Evolutionary conservation across 2,329 filamentous ascomycete species (phyloP).

Genomic region (Huntiella moniliformis): DNA sequence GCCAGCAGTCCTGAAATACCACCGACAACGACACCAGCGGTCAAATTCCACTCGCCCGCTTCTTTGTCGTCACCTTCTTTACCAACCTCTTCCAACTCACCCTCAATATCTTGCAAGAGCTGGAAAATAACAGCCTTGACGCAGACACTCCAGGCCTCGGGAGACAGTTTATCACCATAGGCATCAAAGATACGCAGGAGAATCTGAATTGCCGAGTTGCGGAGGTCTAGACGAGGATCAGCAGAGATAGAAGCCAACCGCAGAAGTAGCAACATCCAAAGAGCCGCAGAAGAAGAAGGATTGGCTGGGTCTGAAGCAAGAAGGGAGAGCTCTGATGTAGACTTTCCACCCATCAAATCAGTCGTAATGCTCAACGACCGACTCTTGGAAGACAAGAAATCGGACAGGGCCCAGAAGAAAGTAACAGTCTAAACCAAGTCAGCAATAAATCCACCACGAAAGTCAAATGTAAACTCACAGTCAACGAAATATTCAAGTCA

Average conservation of each 20-base stretch:
- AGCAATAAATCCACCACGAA: constrained; percentile 4
- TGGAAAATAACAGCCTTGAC: constrained; percentile 65
- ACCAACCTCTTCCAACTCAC: constrained; percentile 10
- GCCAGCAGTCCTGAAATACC: constrained; percentile 56
- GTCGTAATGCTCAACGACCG: constrained; percentile 38
- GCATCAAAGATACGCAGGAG: constrained; percentile 81
- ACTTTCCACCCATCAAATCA: constrained; percentile 32
- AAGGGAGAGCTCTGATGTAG: constrained; percentile 31
- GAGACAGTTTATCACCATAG: constrained; percentile 61
- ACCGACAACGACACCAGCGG: constrained; percentile 53
- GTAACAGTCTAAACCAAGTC: constrained; percentile 50
- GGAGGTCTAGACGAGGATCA: constrained; percentile 54
- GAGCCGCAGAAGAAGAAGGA: constrained; percentile 45
- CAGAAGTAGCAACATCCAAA: constrained; percentile 63
- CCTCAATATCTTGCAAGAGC: constrained; percentile 47
- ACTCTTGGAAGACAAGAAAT: constrained; percentile 52
- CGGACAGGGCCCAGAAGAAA: constrained; percentile 89
- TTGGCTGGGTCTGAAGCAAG: constrained; percentile 41
- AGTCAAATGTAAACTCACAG: constrained; percentile 32
- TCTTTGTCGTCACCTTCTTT: constrained; percentile 21
- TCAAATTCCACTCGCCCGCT: constrained; percentile 49
- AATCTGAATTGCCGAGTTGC: constrained; percentile 80
- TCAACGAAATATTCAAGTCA: constrained; percentile 88
- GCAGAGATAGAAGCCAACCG: constrained; percentile 52
- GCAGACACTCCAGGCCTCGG: constrained; percentile 68